Evolutionary conservation across 2,329 filamentous ascomycete species (phyloP).

Genomic region (Colletotrichum coccodes): DNA sequence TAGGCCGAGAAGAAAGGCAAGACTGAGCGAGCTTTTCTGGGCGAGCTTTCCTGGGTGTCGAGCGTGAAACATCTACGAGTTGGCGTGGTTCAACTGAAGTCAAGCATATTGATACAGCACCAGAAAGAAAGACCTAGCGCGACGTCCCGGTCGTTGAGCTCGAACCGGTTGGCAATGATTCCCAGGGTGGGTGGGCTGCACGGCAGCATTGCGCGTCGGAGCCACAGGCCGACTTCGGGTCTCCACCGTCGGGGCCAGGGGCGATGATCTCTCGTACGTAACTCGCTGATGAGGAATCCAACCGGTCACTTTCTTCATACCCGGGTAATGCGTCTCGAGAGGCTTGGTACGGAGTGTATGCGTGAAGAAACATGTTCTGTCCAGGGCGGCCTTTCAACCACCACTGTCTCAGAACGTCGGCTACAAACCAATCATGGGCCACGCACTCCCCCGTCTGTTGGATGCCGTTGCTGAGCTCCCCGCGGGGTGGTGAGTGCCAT

Average conservation of each 20-base stretch:
- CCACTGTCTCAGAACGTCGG: not conserved
- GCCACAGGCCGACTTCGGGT: constrained; percentile 9
- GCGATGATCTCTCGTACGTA: not conserved
- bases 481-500: not conserved
- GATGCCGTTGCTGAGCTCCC: not conserved
- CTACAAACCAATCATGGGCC: not conserved
- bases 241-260: not conserved
- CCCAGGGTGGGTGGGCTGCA: not conserved
- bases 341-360: not conserved
- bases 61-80: too few relatives aligned
- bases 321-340: not conserved
- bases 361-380: not conserved
- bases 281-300: not conserved
- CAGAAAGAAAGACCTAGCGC: not conserved
- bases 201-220: not conserved
- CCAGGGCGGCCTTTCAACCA: too few relatives aligned
- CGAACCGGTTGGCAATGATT: not conserved
- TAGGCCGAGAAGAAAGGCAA: not conserved
- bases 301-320: not conserved
- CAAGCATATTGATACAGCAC: not conserved
- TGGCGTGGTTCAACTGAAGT: too few relatives aligned
- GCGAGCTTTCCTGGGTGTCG: not conserved
- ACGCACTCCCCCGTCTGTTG: too few relatives aligned
- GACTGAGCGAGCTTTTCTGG: not conserved
- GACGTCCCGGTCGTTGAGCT: not conserved